phyloP scores from a whole-genome alignment of 305 asterid species.

The Fraxinus baroniana region DNA sequence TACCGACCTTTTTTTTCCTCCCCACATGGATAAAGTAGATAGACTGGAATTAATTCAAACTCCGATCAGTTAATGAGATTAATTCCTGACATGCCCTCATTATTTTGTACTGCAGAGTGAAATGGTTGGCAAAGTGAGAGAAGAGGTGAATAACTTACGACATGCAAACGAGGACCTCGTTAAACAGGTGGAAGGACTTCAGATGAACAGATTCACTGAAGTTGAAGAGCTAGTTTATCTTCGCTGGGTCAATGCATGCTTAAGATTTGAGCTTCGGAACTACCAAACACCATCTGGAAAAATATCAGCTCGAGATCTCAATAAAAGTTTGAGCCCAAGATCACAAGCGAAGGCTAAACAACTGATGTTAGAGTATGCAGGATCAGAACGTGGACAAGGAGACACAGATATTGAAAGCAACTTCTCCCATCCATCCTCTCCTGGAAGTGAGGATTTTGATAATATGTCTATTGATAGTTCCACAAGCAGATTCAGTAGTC shows the following conservation, averaged over 20 bases:
- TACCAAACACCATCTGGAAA: slow-evolving; percentile 77
- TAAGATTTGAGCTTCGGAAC: slow-evolving; percentile 85
- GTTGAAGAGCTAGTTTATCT: slow-evolving; percentile 97
- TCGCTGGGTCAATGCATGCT: slow-evolving; percentile 97
- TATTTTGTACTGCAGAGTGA: slow-evolving; percentile 57
- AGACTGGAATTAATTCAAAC: not conserved
- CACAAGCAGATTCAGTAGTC: slow-evolving; percentile 59
- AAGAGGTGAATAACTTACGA: slow-evolving; percentile 63
- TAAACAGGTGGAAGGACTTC: slow-evolving; percentile 97
- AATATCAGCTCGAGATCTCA: slow-evolving; percentile 84
- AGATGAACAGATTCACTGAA: slow-evolving; percentile 93
- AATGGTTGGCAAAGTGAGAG: slow-evolving; percentile 82
- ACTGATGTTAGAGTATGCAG: slow-evolving; percentile 88
- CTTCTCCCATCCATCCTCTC: slow-evolving; percentile 77
- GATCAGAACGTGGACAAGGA: slow-evolving; percentile 96
- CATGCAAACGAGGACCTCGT: slow-evolving; percentile 83
- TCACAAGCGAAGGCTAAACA: slow-evolving; percentile 90
- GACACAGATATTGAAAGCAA: slow-evolving; percentile 95
- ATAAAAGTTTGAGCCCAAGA: slow-evolving; percentile 78
- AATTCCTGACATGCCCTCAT: slow-evolving; percentile 16
- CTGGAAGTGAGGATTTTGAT: slow-evolving; percentile 94
- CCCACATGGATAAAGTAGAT: not conserved
- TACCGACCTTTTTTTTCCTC: not conserved
- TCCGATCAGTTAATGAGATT: not conserved
- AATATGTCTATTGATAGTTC: slow-evolving; percentile 75